Conservation (phyloP, 805 yeast genomes). For the Saccharomycopsis sp. region DNA sequence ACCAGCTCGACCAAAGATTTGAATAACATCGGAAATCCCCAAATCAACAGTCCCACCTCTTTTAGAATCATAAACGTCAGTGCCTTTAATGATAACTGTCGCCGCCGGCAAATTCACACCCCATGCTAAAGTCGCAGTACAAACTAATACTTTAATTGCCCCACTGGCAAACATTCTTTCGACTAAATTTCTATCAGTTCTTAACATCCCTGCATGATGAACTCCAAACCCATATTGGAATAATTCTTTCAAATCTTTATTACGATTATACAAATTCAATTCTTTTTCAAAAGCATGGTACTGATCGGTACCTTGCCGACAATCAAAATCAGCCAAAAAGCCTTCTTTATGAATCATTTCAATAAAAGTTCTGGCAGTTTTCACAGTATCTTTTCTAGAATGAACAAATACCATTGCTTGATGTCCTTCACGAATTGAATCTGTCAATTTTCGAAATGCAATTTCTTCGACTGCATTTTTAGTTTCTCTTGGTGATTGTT, state of each 20-base stretch:
- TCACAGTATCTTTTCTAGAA: conserved; percentile 87
- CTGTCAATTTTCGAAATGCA: conserved; percentile 67
- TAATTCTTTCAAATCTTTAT: conserved; percentile 73
- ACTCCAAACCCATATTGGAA: conserved; percentile 80
- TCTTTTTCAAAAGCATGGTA: conserved; percentile 52
- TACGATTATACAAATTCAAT: conserved; percentile 56
- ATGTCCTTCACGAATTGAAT: conserved; percentile 58
- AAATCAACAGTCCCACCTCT: conserved; percentile 91
- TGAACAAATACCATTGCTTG: conserved; percentile 98
- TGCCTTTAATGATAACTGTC: conserved; percentile 92
- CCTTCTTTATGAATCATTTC: conserved; percentile 56
- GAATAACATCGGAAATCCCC: conserved; percentile 94
- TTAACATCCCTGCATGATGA: conserved; percentile 96
- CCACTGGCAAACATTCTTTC: conserved; percentile 85
- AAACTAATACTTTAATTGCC: conserved; percentile 79
- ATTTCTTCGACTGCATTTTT: conserved; percentile 69
- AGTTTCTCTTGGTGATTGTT: conserved; percentile 64
- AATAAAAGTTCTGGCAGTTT: conserved; percentile 69
- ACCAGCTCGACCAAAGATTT: conserved; percentile 98
- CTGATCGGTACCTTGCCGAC: conserved; percentile 35
- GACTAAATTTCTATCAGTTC: conserved; percentile 82
- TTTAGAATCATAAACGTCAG: conserved; percentile 90
- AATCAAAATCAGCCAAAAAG: conserved; percentile 53
- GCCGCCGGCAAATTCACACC: conserved; percentile 99
- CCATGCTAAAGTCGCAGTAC: conserved; percentile 99